Evolutionary conservation across 768 basidiomycete genomes (phyloP), one percentile per base, ranked within the genome.

Genomic region (Wakefieldia striispora): DNA sequence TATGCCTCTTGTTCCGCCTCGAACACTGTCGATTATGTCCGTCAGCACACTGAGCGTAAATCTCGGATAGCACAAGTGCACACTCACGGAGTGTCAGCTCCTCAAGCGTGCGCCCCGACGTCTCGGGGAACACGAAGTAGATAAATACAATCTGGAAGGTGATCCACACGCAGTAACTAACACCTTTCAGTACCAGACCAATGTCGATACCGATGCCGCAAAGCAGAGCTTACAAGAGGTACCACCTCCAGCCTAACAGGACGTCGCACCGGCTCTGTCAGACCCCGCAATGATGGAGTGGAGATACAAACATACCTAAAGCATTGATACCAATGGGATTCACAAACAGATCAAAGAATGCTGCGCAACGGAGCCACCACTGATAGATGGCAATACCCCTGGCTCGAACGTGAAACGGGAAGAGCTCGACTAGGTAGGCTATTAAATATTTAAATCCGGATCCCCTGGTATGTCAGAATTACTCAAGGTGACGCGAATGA

Each of bases 361-460:
- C 35, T 1, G 44, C 44, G 1, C 70, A 66, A 17, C 82, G 76
- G 40, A 77, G 70, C 65, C 77, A 81, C 71, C 74, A 79, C 54
- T 84, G 81, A 68, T 80, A 82, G 31, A 84, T 62, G 4, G 82
- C 69, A 49, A 84, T 74, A 33, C 83, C 83, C 61, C 78, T 80
- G 1, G 83, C 75, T 46, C 83, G 79, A 23, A 75, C 72, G 51
- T 79, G 76, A 69, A 72, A 84, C 0, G 82, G 82, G 71, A 84
- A 84, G 24, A 85, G 60, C 57, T 84, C 83, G 26, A 83, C 80
- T 50, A 83, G 66, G 75, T 74, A 84, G 6, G 80, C 81, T 81
- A 54, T 16, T 19, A 9, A 12, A 21, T 20, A 23, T 23, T 23
- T 23, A 23, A 23, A 23, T 23, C 6, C 13, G 19, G 3, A 29